Evolutionary conservation across 257 asterid species (phyloP), one percentile per base, ranked within the genome.

Genomic region (Solanum medicagineum): DNA sequence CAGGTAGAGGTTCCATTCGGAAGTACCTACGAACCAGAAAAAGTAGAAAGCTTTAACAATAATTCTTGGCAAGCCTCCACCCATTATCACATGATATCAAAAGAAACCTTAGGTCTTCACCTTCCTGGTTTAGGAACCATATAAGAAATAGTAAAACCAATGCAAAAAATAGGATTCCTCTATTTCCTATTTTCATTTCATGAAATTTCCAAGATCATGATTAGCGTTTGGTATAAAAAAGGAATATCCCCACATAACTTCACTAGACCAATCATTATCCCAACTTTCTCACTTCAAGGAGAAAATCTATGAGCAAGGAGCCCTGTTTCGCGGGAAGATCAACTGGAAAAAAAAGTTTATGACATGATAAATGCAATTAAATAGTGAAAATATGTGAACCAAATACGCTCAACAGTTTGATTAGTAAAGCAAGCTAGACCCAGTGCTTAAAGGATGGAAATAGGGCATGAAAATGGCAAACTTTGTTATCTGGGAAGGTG

Each of bases 1-100:
- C 99, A 20, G 98, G 97, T 77, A 92, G 88, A 90, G 99, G 98
- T 83, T 96, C 99, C 93, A 94, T 85, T 87, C 98, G 96, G 57
- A 96, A 96, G 88, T 95, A 96, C 94, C 99, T 96, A 93, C 54
- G 84, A 84, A 80, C 71, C 65, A 81, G 83, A 44, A 84, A 59
- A 55, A 68, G 51, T 29, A 32, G 56, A 70, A 86, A 83, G 47
- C 32, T 84, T 85, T 60, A 29, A 79, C 56, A 80, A 5, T 9
- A 84, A 79, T 81, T 16, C 85, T 66, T 26, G 54, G 56, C 24
- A 56, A 80, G 16, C 63, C 13, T 4, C 17, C 47, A 51, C 83
- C 63, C 60, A 77, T 24, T 77, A 77, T 53, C 44, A 51, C 42
- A 77, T 13, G 44, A 75, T 14, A 45, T 47, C 82, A 75, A 51